Evolutionary conservation across 805 yeast genomes (phyloP), one percentile per base, ranked within the genome.

Genomic region (Candida boidinii): DNA sequence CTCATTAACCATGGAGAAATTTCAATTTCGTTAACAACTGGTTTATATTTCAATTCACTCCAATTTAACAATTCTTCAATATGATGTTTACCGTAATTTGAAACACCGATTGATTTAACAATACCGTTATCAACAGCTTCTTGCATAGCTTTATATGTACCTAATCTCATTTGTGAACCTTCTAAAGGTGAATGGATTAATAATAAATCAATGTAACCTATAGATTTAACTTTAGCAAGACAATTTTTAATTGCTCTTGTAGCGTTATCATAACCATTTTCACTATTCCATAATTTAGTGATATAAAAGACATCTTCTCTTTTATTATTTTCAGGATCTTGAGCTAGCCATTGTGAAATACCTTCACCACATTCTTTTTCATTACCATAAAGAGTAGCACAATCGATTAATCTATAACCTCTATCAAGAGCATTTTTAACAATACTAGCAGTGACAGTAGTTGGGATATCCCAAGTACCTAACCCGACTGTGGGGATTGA

Each of bases 1-100:
- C 81, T 64, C 59, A 79, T 83, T 46, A 79, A 63, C 88, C 92
- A 83, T 15, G 92, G 95, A 38, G 85, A 83, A 32, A 84, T 67
- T 54, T 84, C 95, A 48, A 85, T 72, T 53, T 86, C 94, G 53
- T 85, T 79, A 26, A 82, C 79, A 0, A 78, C 84, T 0, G 95
- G 88, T 39, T 66, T 65, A 39, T 69, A 49, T 38, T 55, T 67
- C 39, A 73, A 48, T 2, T 64, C 73, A 3, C 67, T 66, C 79
- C 83, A 76, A 3, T 50, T 44, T 27, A 79, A 58, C 28, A 83
- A 55, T 49, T 79, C 80, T 37, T 76, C 68, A 17, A 83, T 51
- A 49, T 77, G 85, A 4, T 54, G 57, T 12, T 54, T 48, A 29
- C 85, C 84, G 46, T 67, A 83, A 58, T 82, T 82, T 7, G 94